A percentile compares a stretch with the other conserved stretches of the same genome.
Evolutionary conservation across 192 early-diverging fungal species (phyloP).

Genomic region (Coemansia aciculifera): DNA sequence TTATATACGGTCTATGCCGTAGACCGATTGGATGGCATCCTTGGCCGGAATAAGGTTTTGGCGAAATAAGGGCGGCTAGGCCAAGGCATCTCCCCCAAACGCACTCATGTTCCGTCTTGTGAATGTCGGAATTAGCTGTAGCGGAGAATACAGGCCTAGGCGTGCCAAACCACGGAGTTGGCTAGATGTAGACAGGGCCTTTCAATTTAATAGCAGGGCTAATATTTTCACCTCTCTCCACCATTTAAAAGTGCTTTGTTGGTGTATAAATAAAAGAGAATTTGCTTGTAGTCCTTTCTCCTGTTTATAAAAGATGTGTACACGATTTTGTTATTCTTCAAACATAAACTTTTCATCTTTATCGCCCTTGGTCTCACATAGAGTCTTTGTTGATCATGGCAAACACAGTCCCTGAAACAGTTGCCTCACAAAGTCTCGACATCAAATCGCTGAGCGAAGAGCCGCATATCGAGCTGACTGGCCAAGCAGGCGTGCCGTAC

Average conservation of each 20-base stretch:
- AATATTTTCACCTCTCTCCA: neutral
- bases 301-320: neutral
- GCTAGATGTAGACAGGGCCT: neutral
- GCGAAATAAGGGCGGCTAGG: neutral
- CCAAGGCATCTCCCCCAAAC: too few species aligned
- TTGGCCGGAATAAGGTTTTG: slow-evolving; percentile 12
- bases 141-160: too few species aligned
- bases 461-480: neutral
- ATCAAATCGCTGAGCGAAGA: neutral
- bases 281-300: neutral
- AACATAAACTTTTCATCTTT: neutral
- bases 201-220: too few species aligned
- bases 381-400: neutral
- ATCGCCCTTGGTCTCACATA: neutral
- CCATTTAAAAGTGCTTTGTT: neutral
- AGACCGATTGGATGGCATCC: neutral
- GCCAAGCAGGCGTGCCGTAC: slow-evolving; percentile 30
- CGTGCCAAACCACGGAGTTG: neutral
- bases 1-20: neutral
- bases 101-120: too few species aligned
- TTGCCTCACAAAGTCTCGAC: neutral
- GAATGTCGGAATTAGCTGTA: neutral
- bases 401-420: neutral
- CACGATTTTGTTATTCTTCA: neutral
- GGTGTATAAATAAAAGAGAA: neutral